Percentiles rank a stretch among this genome's conserved stretches.
These are phyloP conservation scores for Madurella fahalii DNA, from an alignment of 2,329 filamentous ascomycete genomes.

Conservation along the genomic window DNA sequence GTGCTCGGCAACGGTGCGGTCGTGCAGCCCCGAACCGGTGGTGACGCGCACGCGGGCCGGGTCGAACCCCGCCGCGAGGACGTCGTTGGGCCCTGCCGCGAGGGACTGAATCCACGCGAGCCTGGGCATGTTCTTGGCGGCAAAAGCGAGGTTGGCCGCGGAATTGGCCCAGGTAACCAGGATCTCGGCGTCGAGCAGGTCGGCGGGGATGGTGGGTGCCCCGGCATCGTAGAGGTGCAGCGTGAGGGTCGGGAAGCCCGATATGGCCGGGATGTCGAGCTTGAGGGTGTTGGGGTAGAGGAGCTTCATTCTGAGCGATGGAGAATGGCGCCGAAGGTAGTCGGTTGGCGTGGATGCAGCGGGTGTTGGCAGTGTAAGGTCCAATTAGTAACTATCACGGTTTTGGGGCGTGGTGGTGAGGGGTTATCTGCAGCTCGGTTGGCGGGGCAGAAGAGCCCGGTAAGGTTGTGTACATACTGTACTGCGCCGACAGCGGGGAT, in stretches of 20 bases:
- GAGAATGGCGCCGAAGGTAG: not conserved
- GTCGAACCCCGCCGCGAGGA: constrained; percentile 58
- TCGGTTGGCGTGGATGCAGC: not conserved
- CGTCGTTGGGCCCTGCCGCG: constrained; percentile 63
- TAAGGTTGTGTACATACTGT: not conserved
- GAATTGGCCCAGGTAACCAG: constrained; percentile 61
- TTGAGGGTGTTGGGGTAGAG: constrained; percentile 62
- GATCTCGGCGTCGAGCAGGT: constrained; percentile 55
- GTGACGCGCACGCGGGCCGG: constrained; percentile 47
- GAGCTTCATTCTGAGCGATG: constrained; percentile 51
- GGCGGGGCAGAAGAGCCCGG: not conserved
- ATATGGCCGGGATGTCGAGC: constrained; percentile 50
- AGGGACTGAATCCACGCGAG: constrained; percentile 61
- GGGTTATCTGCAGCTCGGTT: not conserved
- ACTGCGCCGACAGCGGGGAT: too few relatives aligned
- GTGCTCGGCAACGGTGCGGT: constrained; percentile 63
- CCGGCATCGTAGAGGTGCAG: constrained; percentile 60
- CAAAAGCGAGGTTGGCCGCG: constrained; percentile 54
- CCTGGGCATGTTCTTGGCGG: constrained; percentile 47
- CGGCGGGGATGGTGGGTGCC: constrained; percentile 47
- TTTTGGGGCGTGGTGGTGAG: not conserved
- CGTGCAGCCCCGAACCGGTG: constrained; percentile 61
- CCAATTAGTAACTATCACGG: not conserved
- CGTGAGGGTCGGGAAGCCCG: constrained; percentile 52
- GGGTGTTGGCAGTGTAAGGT: not conserved